Conservation (phyloP, 2,329 filamentous ascomycete genomes). For the Clarireedia homoeocarpa region DNA sequence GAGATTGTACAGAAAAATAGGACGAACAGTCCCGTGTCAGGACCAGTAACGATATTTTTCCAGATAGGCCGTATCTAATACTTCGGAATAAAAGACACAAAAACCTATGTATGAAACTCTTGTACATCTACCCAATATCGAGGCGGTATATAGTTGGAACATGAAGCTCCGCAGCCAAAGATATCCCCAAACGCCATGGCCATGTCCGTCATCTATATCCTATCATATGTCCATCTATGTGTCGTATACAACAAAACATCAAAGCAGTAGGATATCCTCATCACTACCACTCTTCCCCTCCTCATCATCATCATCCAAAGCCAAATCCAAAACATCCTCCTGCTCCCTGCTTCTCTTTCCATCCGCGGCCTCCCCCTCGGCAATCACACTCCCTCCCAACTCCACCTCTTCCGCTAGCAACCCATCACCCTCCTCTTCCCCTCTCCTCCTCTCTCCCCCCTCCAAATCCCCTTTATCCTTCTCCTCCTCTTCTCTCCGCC, state of each 20-base stretch:
- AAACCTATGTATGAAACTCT: too few species aligned
- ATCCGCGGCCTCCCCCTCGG: constrained; percentile 7
- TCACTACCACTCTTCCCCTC: constrained; percentile 6
- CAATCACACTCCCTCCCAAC: constrained; percentile 10
- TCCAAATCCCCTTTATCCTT: constrained; percentile 12
- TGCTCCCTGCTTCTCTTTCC: constrained; percentile 11
- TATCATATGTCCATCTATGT: background rate
- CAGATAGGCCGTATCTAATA: too few species aligned
- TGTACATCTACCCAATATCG: too few species aligned
- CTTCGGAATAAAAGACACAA: too few species aligned
- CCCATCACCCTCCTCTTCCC: constrained; percentile 10
- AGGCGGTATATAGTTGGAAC: too few species aligned
- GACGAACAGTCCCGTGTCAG: too few species aligned
- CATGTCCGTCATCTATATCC: background rate
- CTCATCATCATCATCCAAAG: constrained; percentile 11
- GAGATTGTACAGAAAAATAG: too few species aligned
- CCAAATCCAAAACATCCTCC: constrained; percentile 23
- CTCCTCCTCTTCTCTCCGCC: constrained; percentile 52
- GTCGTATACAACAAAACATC: background rate
- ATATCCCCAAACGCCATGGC: background rate
- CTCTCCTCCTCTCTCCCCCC: constrained; percentile 12
- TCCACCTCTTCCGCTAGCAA: constrained; percentile 14
- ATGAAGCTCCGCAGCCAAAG: too few species aligned
- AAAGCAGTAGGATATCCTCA: constrained; percentile 3
- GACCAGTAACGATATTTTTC: too few species aligned